These are phyloP conservation scores for Pythium volutum DNA, from an alignment of 352 stramenopile genomes.

Conservation along the genomic window DNA sequence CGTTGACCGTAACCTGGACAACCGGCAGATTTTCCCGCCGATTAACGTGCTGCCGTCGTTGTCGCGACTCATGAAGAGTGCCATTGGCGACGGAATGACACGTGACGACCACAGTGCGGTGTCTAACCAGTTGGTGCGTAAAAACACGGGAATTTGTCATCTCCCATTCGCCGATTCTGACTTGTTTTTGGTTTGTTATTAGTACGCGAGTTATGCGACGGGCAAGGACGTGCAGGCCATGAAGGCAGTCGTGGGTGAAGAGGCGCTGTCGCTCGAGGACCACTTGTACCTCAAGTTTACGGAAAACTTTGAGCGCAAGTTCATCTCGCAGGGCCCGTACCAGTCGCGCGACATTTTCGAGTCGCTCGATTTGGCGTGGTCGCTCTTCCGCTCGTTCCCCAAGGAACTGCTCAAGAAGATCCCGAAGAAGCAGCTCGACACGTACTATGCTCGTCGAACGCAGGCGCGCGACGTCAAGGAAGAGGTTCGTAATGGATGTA, in stretches of 20 bases:
- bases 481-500: constrained; percentile 35
- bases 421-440: constrained; percentile 97
- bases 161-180: neutral
- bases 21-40: constrained; percentile 98
- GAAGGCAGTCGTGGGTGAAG: constrained; percentile 99
- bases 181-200: neutral
- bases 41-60: constrained; percentile 99
- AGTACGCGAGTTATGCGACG: constrained; percentile 86
- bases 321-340: constrained; percentile 97
- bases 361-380: constrained; percentile 98
- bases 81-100: constrained; percentile 99
- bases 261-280: constrained; percentile 98
- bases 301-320: constrained; percentile 99
- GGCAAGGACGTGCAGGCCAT: constrained; percentile 99
- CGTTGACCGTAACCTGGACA: constrained; percentile 97
- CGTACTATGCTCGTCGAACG: constrained; percentile 94
- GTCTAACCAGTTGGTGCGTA: constrained; percentile 97
- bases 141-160: neutral
- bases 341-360: constrained; percentile 98
- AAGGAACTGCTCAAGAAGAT: constrained; percentile 99
- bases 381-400: constrained; percentile 97
- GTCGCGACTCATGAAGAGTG: constrained; percentile 99
- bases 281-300: constrained; percentile 99
- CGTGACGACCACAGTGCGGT: constrained; percentile 97
- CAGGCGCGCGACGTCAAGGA: constrained; percentile 84